Evolutionary conservation across 2,329 filamentous ascomycete species (phyloP).

Genomic region (Penicillium sp.): DNA sequence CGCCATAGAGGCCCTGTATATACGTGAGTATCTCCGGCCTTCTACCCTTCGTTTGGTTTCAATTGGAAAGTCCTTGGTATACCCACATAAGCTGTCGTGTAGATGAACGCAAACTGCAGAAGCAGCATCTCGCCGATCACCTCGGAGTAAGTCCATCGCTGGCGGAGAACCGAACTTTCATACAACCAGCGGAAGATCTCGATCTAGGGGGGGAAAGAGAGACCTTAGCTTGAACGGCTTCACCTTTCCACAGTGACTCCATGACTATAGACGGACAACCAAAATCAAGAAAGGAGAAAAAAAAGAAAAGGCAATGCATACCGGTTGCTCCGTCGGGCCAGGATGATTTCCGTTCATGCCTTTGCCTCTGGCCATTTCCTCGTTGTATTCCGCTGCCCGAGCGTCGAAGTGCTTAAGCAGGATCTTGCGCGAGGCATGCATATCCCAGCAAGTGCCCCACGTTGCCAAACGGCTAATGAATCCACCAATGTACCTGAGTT

Average conservation of each 20-base stretch:
- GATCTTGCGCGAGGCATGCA: constrained; percentile 21
- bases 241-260: background rate
- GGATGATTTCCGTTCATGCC: background rate
- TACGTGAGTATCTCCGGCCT: background rate
- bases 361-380: constrained; percentile 8
- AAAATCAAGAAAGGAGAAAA: background rate
- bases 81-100: constrained; percentile 23
- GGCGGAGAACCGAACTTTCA: constrained; percentile 16
- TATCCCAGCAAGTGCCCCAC: constrained; percentile 20
- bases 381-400: constrained; percentile 19
- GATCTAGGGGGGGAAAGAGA: constrained; percentile 8
- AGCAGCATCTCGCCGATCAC: constrained; percentile 24
- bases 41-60: background rate
- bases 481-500: constrained; percentile 22
- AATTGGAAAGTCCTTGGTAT: background rate
- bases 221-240: background rate
- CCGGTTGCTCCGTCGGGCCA: constrained; percentile 9
- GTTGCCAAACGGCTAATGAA: constrained; percentile 15
- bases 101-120: constrained; percentile 25
- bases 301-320: constrained; percentile 5
- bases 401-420: constrained; percentile 22
- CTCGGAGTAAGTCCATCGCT: constrained; percentile 21
- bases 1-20: constrained; percentile 20
- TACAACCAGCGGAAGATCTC: constrained; percentile 26
- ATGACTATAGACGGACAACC: background rate